Percentiles rank a stretch among this genome's conserved stretches.
Conservation (phyloP, 805 yeast species). For the Nakazawaea ernobii region DNA sequence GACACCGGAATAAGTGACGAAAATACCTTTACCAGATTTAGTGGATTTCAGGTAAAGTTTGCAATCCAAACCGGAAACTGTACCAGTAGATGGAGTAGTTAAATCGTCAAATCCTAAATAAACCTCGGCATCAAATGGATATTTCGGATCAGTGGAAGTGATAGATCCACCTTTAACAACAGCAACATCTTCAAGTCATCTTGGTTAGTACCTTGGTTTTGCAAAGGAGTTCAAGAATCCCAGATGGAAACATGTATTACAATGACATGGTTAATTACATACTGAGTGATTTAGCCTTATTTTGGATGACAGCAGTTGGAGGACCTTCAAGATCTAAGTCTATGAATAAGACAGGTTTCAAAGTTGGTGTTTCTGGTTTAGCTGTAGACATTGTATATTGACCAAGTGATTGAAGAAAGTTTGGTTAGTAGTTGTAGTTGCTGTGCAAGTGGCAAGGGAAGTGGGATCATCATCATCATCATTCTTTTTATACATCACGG, state of each 20-base stretch:
- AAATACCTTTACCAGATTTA: conserved; percentile 33
- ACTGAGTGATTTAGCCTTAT: background rate
- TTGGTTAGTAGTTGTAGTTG: too few relatives aligned
- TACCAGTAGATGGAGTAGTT: conserved; percentile 18
- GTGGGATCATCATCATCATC: too few relatives aligned
- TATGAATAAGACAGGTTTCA: conserved; percentile 7
- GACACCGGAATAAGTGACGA: conserved; percentile 44
- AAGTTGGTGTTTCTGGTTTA: conserved; percentile 1
- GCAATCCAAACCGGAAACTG: conserved; percentile 39
- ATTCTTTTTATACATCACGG: too few relatives aligned
- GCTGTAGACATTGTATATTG: background rate
- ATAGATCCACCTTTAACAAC: conserved; percentile 30
- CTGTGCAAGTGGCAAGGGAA: too few relatives aligned
- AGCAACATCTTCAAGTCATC: background rate
- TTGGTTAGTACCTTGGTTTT: too few relatives aligned
- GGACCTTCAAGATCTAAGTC: background rate
- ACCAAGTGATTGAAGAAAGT: background rate
- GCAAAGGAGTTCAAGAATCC: background rate
- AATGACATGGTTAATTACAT: too few relatives aligned
- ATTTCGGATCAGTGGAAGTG: conserved; percentile 29
- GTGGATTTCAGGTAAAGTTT: conserved; percentile 40
- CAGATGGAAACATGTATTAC: too few relatives aligned
- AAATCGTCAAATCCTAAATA: conserved; percentile 44
- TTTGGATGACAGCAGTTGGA: conserved; percentile 1
- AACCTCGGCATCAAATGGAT: conserved; percentile 33